Base-by-base conservation (phyloP, 192 early-diverging fungal species). In the Backusella liffmaniae region DNA sequence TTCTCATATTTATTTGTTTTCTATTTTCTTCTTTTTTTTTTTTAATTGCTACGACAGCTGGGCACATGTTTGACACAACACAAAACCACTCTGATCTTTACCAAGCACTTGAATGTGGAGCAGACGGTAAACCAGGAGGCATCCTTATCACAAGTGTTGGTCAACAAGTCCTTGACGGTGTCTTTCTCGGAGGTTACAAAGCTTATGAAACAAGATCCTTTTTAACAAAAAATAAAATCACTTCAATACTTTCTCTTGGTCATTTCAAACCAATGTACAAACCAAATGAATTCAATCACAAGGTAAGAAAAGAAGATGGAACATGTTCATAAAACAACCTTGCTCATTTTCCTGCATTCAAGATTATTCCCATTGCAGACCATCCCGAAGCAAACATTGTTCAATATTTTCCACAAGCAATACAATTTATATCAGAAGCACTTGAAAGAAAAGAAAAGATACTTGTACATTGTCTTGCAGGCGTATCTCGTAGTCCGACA, bases 391-490 rank as follows among this genome's bases (percentile, higher is more conserved):
- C 89, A 62, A 91, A 93, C 79, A 86, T 94, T 4, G 85, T 93
- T 73, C 85, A 90, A 75, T 83, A 90, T 68, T 93, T 94, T 59
- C 84, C 88, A 15, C 87, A 86, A 46, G 87, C 89, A 41, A 85
- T 86, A 70, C 76, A 39, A 34, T 94, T 91, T 75, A 94, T 92
- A 21, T 44, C 77, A 10, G 68, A 46, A 8, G 82, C 83, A 5
- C 23, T 92, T 7, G 77, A 75, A 0, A 70, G 35, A 12, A 85
- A 86, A 23, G 87, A 86, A 9, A 83, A 82, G 10, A 86, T 94
- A 30, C 84, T 94, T 29, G 91, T 94, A 4, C 93, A 94, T 51
- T 92, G 90, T 67, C 80, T 91, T 53, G 91, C 90, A 35, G 91
- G 91, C 37, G 89, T 92, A 6, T 87, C 85, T 15, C 70, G 91